Evolutionary conservation across 495 filamentous ascomycete genomes (phyloP).

Genomic region (Aspergillus affinis): DNA sequence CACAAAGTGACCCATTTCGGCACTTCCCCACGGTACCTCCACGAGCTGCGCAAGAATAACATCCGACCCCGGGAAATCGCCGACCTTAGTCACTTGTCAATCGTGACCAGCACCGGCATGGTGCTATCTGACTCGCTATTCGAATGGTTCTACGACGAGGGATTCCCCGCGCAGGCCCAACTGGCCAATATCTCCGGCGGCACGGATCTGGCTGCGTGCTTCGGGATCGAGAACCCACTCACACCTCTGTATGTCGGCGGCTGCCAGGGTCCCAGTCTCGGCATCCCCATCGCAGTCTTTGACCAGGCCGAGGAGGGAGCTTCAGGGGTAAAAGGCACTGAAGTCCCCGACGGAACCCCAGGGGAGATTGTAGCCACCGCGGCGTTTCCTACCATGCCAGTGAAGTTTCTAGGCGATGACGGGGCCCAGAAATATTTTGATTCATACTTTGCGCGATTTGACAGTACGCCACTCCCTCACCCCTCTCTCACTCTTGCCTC

Average conservation of each 20-base stretch:
- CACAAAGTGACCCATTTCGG: conserved; percentile 56
- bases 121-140: conserved; percentile 70
- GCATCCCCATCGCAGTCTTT: conserved; percentile 64
- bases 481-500: background rate
- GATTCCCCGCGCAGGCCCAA: conserved; percentile 62
- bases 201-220: conserved; percentile 73
- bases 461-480: conserved; percentile 26
- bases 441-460: conserved; percentile 71
- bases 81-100: conserved; percentile 57
- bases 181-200: conserved; percentile 74
- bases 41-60: conserved; percentile 60
- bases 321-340: conserved; percentile 46
- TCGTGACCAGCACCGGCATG: conserved; percentile 73
- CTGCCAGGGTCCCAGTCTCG: conserved; percentile 61
- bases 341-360: conserved; percentile 58
- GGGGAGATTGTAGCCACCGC: conserved; percentile 70
- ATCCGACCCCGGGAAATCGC: conserved; percentile 58
- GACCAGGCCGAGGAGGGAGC: conserved; percentile 56
- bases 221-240: conserved; percentile 65
- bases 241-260: conserved; percentile 70
- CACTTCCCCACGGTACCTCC: conserved; percentile 72
- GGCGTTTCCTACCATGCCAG: conserved; percentile 74
- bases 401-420: conserved; percentile 66
- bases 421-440: conserved; percentile 58
- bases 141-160: conserved; percentile 78